Conservation (phyloP, 2,329 filamentous ascomycete genomes). For the Penicillium sp. region DNA sequence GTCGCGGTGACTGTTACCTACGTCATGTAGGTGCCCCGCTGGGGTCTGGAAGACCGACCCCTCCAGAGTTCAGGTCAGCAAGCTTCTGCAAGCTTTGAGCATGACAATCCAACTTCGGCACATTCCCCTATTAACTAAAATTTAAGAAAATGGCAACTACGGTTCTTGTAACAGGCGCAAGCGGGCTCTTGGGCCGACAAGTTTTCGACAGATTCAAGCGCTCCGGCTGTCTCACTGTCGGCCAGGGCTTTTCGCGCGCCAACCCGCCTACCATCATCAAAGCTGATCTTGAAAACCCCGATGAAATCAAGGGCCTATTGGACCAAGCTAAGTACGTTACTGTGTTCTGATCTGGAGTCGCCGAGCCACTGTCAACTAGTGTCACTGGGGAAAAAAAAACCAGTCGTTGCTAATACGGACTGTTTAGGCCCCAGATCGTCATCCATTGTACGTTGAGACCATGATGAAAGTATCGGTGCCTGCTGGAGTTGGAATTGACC, state of each 20-base stretch:
- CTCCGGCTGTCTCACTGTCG: conserved; percentile 71
- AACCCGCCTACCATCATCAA: conserved; percentile 70
- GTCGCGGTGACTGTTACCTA: conserved; percentile 7
- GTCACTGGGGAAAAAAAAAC: not conserved
- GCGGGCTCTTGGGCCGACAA: conserved; percentile 80
- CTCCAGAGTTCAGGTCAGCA: not conserved
- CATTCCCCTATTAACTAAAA: conserved; percentile 12
- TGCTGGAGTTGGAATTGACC: conserved; percentile 17
- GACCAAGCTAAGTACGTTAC: conserved; percentile 57
- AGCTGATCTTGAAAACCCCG: conserved; percentile 55
- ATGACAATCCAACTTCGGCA: conserved; percentile 11
- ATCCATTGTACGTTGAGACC: conserved; percentile 70
- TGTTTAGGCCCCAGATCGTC: conserved; percentile 70
- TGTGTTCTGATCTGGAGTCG: not conserved
- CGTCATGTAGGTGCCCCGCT: conserved; percentile 25
- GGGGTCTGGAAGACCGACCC: conserved; percentile 4
- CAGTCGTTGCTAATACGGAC: conserved; percentile 9
- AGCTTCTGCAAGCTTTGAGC: conserved; percentile 3
- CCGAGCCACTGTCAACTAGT: not conserved
- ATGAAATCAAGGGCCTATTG: conserved; percentile 53
- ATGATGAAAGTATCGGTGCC: not conserved
- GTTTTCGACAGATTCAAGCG: conserved; percentile 73
- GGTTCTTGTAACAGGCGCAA: conserved; percentile 81
- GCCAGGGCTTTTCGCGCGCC: conserved; percentile 75
- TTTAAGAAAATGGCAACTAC: conserved; percentile 49